Conservation (phyloP, 768 basidiomycete genomes). For the Collybiopsis confluens region DNA sequence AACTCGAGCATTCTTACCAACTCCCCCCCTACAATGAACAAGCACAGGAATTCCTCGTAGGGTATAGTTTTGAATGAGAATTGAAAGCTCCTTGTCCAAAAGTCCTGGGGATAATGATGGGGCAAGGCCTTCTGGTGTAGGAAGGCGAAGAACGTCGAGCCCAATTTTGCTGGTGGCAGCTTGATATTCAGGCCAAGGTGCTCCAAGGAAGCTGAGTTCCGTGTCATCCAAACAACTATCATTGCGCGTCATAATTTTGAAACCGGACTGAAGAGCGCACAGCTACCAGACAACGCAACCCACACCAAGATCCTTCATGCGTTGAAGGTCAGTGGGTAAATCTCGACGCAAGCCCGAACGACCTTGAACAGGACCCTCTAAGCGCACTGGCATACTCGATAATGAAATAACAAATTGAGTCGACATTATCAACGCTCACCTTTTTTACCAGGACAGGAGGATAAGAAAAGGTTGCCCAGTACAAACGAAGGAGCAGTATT, state of each 20-base stretch:
- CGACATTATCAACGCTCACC: slow-evolving; percentile 32
- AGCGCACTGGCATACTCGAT: slow-evolving; percentile 44
- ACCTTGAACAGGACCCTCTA: slow-evolving; percentile 73
- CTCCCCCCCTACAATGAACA: slow-evolving; percentile 91
- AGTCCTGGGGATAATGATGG: slow-evolving; percentile 51
- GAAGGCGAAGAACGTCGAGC: slow-evolving; percentile 79
- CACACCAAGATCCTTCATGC: slow-evolving; percentile 73
- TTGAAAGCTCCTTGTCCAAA: slow-evolving; percentile 63
- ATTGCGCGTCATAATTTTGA: neutral
- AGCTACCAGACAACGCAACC: slow-evolving; percentile 79
- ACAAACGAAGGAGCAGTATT: slow-evolving; percentile 18
- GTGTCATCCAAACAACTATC: slow-evolving; percentile 77
- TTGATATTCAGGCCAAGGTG: slow-evolving; percentile 77
- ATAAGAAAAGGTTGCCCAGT: slow-evolving; percentile 85
- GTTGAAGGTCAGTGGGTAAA: slow-evolving; percentile 65
- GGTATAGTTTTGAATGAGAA: slow-evolving; percentile 69
- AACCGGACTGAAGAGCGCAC: neutral
- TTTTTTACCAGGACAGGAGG: slow-evolving; percentile 96
- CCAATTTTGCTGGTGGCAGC: slow-evolving; percentile 55
- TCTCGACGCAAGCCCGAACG: slow-evolving; percentile 81
- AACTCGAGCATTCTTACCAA: slow-evolving; percentile 32
- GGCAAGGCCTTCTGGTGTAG: slow-evolving; percentile 85
- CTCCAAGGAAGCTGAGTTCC: slow-evolving; percentile 84
- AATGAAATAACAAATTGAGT: neutral
- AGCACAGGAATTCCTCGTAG: slow-evolving; percentile 67